Base-by-base conservation (phyloP, 768 basidiomycete species). In the Panaeolus papilionaceus region DNA sequence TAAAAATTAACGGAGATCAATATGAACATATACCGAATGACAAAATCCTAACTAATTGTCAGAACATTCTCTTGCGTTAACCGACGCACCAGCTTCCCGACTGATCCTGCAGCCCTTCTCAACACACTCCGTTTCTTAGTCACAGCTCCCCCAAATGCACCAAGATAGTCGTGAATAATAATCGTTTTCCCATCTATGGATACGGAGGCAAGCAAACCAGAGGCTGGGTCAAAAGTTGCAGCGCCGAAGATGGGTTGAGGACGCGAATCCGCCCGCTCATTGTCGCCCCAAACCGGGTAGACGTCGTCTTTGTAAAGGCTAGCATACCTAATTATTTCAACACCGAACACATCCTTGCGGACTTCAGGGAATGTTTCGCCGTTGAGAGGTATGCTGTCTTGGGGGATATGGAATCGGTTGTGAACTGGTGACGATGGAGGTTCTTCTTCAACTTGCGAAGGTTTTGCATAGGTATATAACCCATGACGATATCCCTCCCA, bases 201-300 rank as follows among this genome's bases (percentile, higher is more conserved):
- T 11, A 16, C 28, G 16, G 54, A 58, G 12, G 54, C 54, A 14
- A 58, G 54, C 28, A 58, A 58, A 58, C 54, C 54, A 58, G 54
- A 58, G 33, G 33, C 28, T 1, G 54, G 54, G 33, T 58, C 54
- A 33, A 58, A 58, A 14, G 54, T 33, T 23, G 54, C 26, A 33
- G 54, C 54, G n/a, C 54, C 54, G 14, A 58, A 58, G 14, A 58
- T 58, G 33, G 54, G 54, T 23, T 58, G 54, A 33, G 54, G 54
- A 18, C 54, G 54, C 3, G 54, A 33, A 16, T 58, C 54, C 7
- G 54, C 28, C 8, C 10, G 14, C n/a, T 58, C 26, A 28, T 58
- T 16, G 3, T 16, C 26, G 33, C 26, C 33, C 54, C 54, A 58
- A 4, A 58, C 54, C 11, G 54, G 54, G 14, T 58, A 58, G 12